A percentile compares a stretch with the other conserved stretches of the same genome.
phyloP scores from a whole-genome alignment of 371 early-diverging fungal genomes.

The Mortierella sp. region DNA sequence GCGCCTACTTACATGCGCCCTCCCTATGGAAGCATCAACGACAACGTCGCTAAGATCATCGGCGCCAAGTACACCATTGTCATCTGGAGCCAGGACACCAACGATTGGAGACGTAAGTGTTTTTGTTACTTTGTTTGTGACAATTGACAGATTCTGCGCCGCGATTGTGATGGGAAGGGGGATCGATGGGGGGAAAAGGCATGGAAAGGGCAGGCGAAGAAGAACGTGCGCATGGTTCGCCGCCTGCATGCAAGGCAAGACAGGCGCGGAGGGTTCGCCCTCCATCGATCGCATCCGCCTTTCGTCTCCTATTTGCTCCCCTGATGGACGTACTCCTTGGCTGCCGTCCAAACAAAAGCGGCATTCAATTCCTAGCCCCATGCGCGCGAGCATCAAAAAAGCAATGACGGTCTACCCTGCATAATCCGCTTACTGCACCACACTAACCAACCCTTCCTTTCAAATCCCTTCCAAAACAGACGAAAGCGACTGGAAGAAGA shows the following conservation, averaged over 20 bases:
- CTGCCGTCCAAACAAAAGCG: too few species aligned
- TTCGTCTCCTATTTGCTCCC: background rate
- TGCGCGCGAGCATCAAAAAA: too few species aligned
- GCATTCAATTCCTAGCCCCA: too few species aligned
- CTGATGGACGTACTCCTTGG: too few species aligned
- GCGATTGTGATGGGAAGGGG: constrained; percentile 35
- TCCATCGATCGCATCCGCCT: background rate
- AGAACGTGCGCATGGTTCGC: background rate
- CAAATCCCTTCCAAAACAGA: constrained; percentile 19
- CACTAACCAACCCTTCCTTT: background rate
- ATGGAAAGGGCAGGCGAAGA: background rate
- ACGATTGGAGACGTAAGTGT: constrained; percentile 60
- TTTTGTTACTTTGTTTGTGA: background rate
- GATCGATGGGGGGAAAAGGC: background rate
- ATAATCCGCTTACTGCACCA: background rate
- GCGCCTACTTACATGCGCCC: constrained; percentile 60
- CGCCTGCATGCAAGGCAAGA: background rate
- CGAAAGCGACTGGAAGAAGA: background rate
- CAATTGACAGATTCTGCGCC: constrained; percentile 27
- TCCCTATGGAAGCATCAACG: constrained; percentile 63
- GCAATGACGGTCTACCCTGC: background rate
- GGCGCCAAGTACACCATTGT: constrained; percentile 64
- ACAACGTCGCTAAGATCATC: constrained; percentile 39
- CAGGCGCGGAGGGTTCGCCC: background rate
- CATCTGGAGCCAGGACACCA: constrained; percentile 68